Base-by-base conservation (phyloP, 495 filamentous ascomycete species). In the Gamarada debralockiae region DNA sequence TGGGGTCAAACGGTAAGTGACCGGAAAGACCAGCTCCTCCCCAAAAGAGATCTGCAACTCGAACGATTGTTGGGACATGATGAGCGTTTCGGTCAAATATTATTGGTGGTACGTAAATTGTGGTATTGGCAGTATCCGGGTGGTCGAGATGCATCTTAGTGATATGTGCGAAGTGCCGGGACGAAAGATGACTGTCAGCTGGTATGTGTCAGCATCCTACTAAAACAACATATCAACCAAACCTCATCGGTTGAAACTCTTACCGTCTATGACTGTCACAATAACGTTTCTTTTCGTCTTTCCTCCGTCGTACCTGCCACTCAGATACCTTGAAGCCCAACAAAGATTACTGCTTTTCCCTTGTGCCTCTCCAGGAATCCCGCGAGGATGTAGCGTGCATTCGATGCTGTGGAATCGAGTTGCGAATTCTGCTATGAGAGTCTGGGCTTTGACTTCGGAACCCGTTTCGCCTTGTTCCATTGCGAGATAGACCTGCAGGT, bases 31-130 rank as follows among this genome's bases (percentile, higher is more conserved):
- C 84, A 15, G 80, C 83, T 22, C 78, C 81, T 52, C 72, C 73
- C 84, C 84, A 87, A 29, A 86, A 66, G 33, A 87, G 67, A 59
- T 87, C 84, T 38, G 82, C 82, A 33, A 85, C 81, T 22, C 84
- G 78, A 46, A 87, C 83, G 15, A 85, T 68, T n/a, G 77, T 70
- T 27, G 82, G 82, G 13, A 81, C 81, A 44, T 74, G 74, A 59
- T 86, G 77, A 13, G 83, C 78, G 60, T 86, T 87, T 53, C 84
- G 81, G 63, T 86, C 83, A 56, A 86, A 87, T 42, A 87, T 78
- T 45, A 87, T 84, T 18, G 83, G 84, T 13, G 80, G 81, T 27
- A 79, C 70, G 60, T 87, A 87, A 24, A 86, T 61, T 2, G 82
- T 81, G 2, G 76, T 84, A 18, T 63, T 69, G 2, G 76, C 75